These are phyloP conservation scores for Cronartium quercuum DNA, from an alignment of 1,284 basidiomycete genomes.

Conservation along the genomic window DNA sequence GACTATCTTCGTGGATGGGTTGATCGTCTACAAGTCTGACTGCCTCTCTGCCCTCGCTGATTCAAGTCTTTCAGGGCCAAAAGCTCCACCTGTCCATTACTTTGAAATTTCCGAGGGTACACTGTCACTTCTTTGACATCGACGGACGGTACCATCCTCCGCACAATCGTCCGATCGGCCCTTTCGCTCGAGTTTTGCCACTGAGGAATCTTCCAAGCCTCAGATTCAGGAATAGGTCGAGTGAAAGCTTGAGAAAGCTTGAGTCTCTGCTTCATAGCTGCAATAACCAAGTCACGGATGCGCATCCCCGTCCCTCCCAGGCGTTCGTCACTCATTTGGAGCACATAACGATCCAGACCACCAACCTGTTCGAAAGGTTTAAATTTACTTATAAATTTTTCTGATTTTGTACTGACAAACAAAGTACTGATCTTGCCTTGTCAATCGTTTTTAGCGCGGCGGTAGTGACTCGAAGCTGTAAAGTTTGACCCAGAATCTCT, in stretches of 20 bases:
- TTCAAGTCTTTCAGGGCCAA: background rate
- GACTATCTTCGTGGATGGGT: conserved; percentile 32
- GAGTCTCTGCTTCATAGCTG: conserved; percentile 21
- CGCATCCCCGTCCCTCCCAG: conserved; percentile 70
- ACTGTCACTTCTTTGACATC: background rate
- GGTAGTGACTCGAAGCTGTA: conserved; percentile 66
- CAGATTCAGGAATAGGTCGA: conserved; percentile 1
- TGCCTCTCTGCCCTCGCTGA: conserved; percentile 18
- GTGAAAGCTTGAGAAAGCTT: conserved; percentile 25
- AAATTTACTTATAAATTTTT: background rate
- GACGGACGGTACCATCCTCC: conserved; percentile 33
- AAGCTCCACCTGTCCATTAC: background rate
- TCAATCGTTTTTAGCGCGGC: conserved; percentile 69
- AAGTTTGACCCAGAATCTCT: conserved; percentile 57
- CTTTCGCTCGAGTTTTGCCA: conserved; percentile 34
- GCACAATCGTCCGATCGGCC: background rate
- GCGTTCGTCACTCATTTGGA: conserved; percentile 60
- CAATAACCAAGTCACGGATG: conserved; percentile 54
- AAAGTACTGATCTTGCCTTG: conserved; percentile 54
- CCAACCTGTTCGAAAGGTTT: conserved; percentile 52
- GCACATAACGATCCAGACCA: conserved; percentile 70
- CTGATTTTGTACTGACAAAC: background rate
- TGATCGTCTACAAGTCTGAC: conserved; percentile 19
- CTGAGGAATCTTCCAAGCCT: conserved; percentile 22
- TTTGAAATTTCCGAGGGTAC: background rate